Conservation (phyloP, 257 asterid genomes). For the Capsicum rhomboideum region DNA sequence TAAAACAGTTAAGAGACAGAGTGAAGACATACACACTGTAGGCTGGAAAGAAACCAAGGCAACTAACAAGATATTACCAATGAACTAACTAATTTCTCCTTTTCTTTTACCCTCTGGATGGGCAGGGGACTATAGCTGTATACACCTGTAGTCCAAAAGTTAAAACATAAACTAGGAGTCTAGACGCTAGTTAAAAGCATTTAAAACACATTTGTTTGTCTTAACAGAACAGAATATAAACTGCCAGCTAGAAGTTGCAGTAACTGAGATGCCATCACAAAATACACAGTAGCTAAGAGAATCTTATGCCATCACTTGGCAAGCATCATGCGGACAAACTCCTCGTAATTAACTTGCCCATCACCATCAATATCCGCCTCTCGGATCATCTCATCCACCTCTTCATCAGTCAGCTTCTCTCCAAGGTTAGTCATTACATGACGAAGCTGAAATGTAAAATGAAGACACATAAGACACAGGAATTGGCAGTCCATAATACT, state of each 20-base stretch:
- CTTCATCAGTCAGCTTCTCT: constrained; percentile 54
- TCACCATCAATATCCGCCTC: constrained; percentile 57
- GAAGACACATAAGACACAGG: not conserved
- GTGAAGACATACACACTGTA: not conserved
- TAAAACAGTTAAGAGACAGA: not conserved
- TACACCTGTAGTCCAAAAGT: not conserved
- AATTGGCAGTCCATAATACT: not conserved
- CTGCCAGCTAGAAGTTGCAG: not conserved
- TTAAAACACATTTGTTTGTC: not conserved
- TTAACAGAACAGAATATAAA: not conserved
- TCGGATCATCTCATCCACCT: constrained; percentile 48
- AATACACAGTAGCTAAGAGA: not conserved
- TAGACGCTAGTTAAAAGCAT: not conserved
- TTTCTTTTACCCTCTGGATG: not conserved
- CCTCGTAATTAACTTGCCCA: constrained; percentile 48
- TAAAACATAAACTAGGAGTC: not conserved
- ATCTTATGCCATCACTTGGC: constrained; percentile 22
- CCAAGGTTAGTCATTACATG: constrained; percentile 55
- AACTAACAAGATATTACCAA: not conserved
- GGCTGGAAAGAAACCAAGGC: not conserved
- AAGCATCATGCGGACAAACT: constrained; percentile 53
- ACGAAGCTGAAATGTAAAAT: constrained; percentile 30
- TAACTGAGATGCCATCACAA: not conserved
- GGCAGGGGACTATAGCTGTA: not conserved
- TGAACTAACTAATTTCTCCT: not conserved